Evolutionary conservation across 2,329 filamentous ascomycete species (phyloP).

Genomic region (Penicillium nordicum): DNA sequence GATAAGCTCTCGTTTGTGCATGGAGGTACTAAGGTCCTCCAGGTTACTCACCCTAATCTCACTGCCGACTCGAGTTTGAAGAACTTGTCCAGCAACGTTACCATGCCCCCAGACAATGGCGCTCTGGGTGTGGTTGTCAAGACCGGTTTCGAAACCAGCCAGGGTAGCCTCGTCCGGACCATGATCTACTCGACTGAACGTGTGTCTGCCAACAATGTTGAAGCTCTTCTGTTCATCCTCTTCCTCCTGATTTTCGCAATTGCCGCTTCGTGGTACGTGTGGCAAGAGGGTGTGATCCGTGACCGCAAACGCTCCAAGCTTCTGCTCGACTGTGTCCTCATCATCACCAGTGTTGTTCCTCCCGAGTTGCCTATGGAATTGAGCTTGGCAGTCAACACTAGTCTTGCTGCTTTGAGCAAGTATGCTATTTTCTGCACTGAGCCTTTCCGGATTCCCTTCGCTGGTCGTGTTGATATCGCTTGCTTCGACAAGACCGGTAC

Average conservation of each 20-base stretch:
- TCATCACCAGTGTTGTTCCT: constrained; percentile 96
- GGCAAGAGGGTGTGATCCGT: constrained; percentile 90
- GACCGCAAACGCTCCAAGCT: constrained; percentile 97
- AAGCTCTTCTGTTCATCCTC: constrained; percentile 94
- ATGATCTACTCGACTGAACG: constrained; percentile 99
- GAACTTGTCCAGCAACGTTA: constrained; percentile 71
- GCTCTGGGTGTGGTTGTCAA: constrained; percentile 92
- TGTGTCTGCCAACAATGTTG: constrained; percentile 95
- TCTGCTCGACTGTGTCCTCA: constrained; percentile 92
- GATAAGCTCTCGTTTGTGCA: constrained; percentile 97
- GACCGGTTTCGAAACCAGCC: constrained; percentile 97
- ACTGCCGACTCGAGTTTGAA: constrained; percentile 63
- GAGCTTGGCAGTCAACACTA: constrained; percentile 95
- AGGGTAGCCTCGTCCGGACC: constrained; percentile 93
- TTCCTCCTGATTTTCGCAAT: constrained; percentile 95
- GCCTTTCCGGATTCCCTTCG: constrained; percentile 95
- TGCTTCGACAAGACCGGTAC: constrained; percentile 99
- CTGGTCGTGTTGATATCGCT: constrained; percentile 89
- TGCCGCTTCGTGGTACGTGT: constrained; percentile 98
- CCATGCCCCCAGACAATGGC: constrained; percentile 84
- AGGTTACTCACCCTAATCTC: constrained; percentile 81
- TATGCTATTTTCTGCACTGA: constrained; percentile 98
- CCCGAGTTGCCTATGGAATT: constrained; percentile 98
- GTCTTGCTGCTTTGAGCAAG: constrained; percentile 87
- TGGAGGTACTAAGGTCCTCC: constrained; percentile 95